Evolutionary conservation across 164 flowering plant species (phyloP).

Genomic region (Aristolochia contorta): DNA sequence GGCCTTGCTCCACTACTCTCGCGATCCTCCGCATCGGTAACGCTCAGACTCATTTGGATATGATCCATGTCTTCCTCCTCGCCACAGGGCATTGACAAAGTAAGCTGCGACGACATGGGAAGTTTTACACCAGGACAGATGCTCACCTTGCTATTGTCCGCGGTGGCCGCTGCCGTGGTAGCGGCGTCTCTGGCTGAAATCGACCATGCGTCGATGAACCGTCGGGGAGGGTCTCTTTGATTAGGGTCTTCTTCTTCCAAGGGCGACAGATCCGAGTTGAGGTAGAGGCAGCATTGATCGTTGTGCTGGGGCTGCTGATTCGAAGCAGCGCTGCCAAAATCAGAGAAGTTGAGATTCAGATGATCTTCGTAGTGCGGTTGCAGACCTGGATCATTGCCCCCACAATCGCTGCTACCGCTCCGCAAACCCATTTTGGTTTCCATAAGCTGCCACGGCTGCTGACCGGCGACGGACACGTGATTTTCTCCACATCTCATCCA

Average conservation of each 20-base stretch:
- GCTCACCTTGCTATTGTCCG: slow-evolving; percentile 4
- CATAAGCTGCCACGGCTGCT: slow-evolving; percentile 32
- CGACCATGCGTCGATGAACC: slow-evolving; percentile 68
- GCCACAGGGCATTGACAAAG: slow-evolving; percentile 44
- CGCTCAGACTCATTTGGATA: slow-evolving; percentile 20
- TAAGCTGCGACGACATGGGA: slow-evolving; percentile 35
- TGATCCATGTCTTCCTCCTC: slow-evolving; percentile 15
- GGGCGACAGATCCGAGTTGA: slow-evolving; percentile 14
- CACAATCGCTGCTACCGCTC: neutral
- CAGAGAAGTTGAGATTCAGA: slow-evolving; percentile 18
- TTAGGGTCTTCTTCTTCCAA: slow-evolving; percentile 1
- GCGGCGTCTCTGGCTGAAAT: neutral
- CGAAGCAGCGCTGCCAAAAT: slow-evolving; percentile 5
- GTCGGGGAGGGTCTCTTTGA: slow-evolving; percentile 26
- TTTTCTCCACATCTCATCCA: slow-evolving; percentile 39
- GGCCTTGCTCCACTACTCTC: slow-evolving; percentile 13
- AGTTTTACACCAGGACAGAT: slow-evolving; percentile 17
- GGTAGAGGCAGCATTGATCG: slow-evolving; percentile 19
- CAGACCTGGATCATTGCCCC: slow-evolving; percentile 8
- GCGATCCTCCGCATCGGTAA: slow-evolving; percentile 15
- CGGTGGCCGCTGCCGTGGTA: slow-evolving; percentile 7
- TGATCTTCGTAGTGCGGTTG: slow-evolving; percentile 16
- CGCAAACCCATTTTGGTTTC: slow-evolving; percentile 16
- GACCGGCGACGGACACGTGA: slow-evolving; percentile 11
- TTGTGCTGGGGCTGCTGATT: slow-evolving; percentile 9